phyloP scores from a whole-genome alignment of 176 grass and related monocot species.

The Oryza australiensis region DNA sequence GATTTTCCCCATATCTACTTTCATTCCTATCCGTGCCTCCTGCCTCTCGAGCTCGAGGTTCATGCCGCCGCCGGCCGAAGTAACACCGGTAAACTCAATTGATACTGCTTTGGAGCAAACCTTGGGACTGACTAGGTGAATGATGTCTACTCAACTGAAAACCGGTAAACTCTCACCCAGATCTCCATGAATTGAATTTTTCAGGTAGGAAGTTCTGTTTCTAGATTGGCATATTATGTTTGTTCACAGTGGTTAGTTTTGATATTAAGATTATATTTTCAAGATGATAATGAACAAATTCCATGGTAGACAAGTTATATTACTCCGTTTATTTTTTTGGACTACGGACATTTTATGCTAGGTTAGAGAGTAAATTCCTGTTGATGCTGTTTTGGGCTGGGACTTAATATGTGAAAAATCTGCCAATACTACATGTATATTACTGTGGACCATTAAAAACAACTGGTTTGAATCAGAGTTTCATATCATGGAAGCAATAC shows the following conservation, averaged over 20 bases:
- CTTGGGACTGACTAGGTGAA: neutral
- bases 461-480: neutral
- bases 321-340: neutral
- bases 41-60: too few species aligned
- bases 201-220: neutral
- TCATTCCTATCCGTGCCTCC: too few species aligned
- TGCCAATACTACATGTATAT: neutral
- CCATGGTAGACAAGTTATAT: neutral
- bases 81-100: too few species aligned
- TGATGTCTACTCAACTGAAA: neutral
- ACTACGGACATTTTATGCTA: neutral
- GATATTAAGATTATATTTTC: neutral
- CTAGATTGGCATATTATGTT: neutral
- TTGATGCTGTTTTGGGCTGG: neutral
- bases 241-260: neutral
- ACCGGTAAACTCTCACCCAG: constrained; percentile 12
- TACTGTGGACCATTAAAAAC: neutral
- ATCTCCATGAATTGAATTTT: neutral
- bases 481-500: neutral
- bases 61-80: too few species aligned
- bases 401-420: neutral
- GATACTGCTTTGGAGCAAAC: neutral
- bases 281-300: constrained; percentile 1
- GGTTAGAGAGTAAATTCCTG: neutral
- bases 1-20: too few species aligned